phyloP scores from a whole-genome alignment of 148 eudicot species.

The Vaccinium vitisidaea region DNA sequence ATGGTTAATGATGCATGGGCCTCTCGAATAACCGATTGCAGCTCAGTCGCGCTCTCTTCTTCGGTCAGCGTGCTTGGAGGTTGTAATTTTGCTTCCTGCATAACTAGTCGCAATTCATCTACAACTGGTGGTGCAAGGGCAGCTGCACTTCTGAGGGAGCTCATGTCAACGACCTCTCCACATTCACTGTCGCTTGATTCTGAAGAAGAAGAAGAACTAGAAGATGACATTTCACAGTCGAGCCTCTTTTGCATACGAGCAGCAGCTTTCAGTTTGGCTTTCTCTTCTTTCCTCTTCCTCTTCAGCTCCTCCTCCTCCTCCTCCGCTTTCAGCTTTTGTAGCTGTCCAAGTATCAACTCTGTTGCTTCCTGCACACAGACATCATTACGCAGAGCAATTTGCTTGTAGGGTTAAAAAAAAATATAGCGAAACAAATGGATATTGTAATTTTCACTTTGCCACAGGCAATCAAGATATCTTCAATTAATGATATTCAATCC shows the following conservation, averaged over 20 bases:
- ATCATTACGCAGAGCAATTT: neutral
- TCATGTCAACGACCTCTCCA: constrained; percentile 57
- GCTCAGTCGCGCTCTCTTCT: neutral
- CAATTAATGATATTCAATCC: neutral
- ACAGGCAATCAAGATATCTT: neutral
- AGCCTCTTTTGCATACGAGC: constrained; percentile 12
- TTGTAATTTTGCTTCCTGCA: neutral
- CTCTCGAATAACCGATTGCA: neutral
- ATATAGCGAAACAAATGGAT: too few species aligned
- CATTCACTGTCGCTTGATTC: constrained; percentile 81
- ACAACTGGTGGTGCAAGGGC: constrained; percentile 8
- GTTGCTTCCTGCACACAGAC: constrained; percentile 47
- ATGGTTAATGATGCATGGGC: neutral
- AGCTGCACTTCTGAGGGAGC: constrained; percentile 19
- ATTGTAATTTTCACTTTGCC: neutral
- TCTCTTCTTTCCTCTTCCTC: constrained; percentile 36
- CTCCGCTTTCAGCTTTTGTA: constrained; percentile 42
- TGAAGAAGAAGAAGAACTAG: constrained; percentile 50
- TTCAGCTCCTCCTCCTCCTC: constrained; percentile 43
- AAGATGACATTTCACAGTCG: constrained; percentile 41
- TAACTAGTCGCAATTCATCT: constrained; percentile 7
- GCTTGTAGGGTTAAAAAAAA: neutral
- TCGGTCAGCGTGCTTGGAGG: neutral
- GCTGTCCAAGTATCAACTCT: constrained; percentile 40
- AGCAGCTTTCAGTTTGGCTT: constrained; percentile 30